Percentiles rank a stretch among this genome's conserved stretches.
These are phyloP conservation scores for Bipolaris bicolor DNA, from an alignment of 2,329 filamentous ascomycete species.

Conservation along the genomic window DNA sequence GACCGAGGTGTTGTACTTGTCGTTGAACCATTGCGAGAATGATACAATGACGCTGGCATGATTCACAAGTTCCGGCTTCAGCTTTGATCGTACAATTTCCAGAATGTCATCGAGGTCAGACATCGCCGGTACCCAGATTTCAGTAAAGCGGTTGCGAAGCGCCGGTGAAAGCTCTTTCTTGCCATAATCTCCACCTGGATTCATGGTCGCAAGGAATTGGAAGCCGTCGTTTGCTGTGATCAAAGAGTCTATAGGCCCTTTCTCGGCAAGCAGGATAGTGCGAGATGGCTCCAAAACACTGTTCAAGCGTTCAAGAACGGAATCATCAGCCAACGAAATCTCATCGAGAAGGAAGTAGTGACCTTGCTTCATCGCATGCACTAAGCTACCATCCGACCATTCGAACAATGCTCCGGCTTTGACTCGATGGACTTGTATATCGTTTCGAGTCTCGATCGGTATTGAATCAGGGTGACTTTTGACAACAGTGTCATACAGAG, in stretches of 20 bases:
- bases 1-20: constrained; percentile 75
- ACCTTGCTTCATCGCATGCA: constrained; percentile 89
- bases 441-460: constrained; percentile 48
- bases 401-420: constrained; percentile 89
- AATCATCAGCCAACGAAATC: constrained; percentile 96
- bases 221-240: constrained; percentile 79
- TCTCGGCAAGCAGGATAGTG: constrained; percentile 88
- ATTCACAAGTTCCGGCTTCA: constrained; percentile 61
- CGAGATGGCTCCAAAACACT: constrained; percentile 91
- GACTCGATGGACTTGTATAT: constrained; percentile 57
- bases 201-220: constrained; percentile 98
- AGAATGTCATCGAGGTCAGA: constrained; percentile 84
- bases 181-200: constrained; percentile 96
- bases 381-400: constrained; percentile 92
- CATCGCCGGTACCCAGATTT: constrained; percentile 95
- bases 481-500: constrained; percentile 63
- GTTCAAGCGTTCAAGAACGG: constrained; percentile 93
- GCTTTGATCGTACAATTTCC: constrained; percentile 82
- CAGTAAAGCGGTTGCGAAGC: constrained; percentile 93
- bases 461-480: constrained; percentile 54
- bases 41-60: constrained; percentile 75
- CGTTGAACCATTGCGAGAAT: constrained; percentile 93
- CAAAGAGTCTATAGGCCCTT: constrained; percentile 82
- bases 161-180: constrained; percentile 97
- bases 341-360: constrained; percentile 95